Evolutionary conservation across 2,329 filamentous ascomycete genomes (phyloP).

Genomic region (Ophiostoma fasciatum): DNA sequence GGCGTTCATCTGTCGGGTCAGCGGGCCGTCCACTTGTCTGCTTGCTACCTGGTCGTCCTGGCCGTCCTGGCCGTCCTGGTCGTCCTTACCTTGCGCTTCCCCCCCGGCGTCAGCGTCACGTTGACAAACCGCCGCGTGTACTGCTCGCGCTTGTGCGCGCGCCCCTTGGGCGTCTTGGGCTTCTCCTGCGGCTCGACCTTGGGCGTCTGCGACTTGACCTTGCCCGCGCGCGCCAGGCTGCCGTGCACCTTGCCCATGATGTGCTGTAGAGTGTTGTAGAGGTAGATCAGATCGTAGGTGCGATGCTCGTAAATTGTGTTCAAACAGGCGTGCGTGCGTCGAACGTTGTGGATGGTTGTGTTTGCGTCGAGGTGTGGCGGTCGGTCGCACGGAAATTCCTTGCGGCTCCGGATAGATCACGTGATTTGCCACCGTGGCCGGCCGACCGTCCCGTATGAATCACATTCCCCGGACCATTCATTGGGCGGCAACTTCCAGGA

Average conservation of each 20-base stretch:
- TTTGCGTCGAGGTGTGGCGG: too few relatives aligned
- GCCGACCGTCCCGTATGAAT: too few relatives aligned
- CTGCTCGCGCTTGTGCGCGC: constrained; percentile 89
- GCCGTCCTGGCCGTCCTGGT: background rate
- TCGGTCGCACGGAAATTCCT: too few relatives aligned
- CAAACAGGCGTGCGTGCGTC: too few relatives aligned
- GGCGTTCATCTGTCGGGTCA: constrained; percentile 13
- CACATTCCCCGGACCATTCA: too few relatives aligned
- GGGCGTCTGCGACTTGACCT: constrained; percentile 94
- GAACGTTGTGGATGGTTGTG: too few relatives aligned
- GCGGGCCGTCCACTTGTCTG: background rate
- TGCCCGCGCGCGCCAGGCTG: constrained; percentile 37
- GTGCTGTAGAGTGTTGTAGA: background rate
- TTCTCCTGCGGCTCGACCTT: constrained; percentile 91
- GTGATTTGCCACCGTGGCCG: too few relatives aligned
- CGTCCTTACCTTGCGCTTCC: constrained; percentile 77
- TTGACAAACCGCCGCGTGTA: constrained; percentile 98
- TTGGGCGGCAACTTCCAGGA: too few relatives aligned
- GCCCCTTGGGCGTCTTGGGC: constrained; percentile 92
- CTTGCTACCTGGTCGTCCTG: too few relatives aligned
- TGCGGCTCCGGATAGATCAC: too few relatives aligned
- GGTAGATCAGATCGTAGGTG: too few relatives aligned
- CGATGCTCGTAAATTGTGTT: background rate
- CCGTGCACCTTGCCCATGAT: constrained; percentile 15
- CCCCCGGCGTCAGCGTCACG: constrained; percentile 76